A percentile compares a stretch with the other conserved stretches of the same genome.
phyloP scores from a whole-genome alignment of 2,329 filamentous ascomycete genomes.

The Cladosporium austrohemisphaericum region DNA sequence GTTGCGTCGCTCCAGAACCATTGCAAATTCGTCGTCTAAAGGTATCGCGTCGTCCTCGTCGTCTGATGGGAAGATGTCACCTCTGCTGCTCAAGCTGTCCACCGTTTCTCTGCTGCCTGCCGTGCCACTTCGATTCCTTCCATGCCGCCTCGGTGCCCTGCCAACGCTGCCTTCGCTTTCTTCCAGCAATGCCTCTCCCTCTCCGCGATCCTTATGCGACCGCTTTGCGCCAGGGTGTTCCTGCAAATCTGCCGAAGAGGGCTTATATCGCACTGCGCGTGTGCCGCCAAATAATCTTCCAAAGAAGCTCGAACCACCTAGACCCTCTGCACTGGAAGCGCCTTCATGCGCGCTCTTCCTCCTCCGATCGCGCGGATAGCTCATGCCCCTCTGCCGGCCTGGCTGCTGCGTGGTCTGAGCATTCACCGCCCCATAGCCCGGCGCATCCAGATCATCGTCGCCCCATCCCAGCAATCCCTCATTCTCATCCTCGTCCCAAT shows the following conservation, averaged over 20 bases:
- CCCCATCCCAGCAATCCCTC: slow-evolving; percentile 71
- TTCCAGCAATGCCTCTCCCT: slow-evolving; percentile 69
- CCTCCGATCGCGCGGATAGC: slow-evolving; percentile 53
- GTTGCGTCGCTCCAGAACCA: slow-evolving; percentile 67
- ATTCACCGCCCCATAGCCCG: slow-evolving; percentile 35
- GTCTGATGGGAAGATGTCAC: slow-evolving; percentile 86
- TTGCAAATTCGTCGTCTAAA: slow-evolving; percentile 85
- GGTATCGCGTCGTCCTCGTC: slow-evolving; percentile 86
- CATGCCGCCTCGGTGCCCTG: slow-evolving; percentile 32
- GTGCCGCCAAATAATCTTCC: slow-evolving; percentile 75
- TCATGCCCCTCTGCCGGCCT: slow-evolving; percentile 73
- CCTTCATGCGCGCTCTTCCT: slow-evolving; percentile 56
- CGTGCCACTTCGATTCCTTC: slow-evolving; percentile 70
- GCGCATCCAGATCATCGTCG: slow-evolving; percentile 80
- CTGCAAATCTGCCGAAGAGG: slow-evolving; percentile 83
- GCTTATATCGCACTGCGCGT: slow-evolving; percentile 76
- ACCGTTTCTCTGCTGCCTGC: slow-evolving; percentile 75
- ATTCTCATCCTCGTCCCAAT: slow-evolving; percentile 73
- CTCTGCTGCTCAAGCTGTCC: slow-evolving; percentile 80
- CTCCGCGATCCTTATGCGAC: slow-evolving; percentile 41
- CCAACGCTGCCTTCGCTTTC: slow-evolving; percentile 50
- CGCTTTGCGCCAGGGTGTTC: slow-evolving; percentile 68
- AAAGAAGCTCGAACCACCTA: slow-evolving; percentile 71
- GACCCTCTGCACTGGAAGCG: slow-evolving; percentile 52
- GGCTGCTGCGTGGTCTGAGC: slow-evolving; percentile 53